Conservation (phyloP, 176 grass and related monocot genomes). For the Puya raimondii region DNA sequence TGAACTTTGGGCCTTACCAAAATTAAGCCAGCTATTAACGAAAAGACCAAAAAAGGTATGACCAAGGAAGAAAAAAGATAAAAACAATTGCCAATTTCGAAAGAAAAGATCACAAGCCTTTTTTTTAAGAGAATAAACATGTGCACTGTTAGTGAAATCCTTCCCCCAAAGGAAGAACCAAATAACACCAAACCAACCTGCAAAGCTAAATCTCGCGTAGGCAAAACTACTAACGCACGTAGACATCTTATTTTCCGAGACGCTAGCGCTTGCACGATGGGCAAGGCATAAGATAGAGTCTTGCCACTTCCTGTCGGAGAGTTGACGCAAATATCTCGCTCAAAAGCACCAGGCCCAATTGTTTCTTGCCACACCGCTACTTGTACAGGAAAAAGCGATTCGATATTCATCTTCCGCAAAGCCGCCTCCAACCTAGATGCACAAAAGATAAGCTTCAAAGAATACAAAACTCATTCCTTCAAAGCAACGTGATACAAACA, state of each 20-base stretch:
- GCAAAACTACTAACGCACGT: slow-evolving; percentile 74
- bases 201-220: slow-evolving; percentile 80
- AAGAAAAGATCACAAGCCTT: too few relatives aligned
- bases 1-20: too few relatives aligned
- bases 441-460: slow-evolving; percentile 2
- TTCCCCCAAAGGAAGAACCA: too few relatives aligned
- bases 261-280: slow-evolving; percentile 65
- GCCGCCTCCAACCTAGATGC: slow-evolving; percentile 49
- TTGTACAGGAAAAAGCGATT: slow-evolving; percentile 75
- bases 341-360: slow-evolving; percentile 73
- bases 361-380: slow-evolving; percentile 73
- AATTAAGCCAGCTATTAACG: too few relatives aligned
- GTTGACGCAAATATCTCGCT: slow-evolving; percentile 91
- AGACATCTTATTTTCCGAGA: slow-evolving; percentile 53
- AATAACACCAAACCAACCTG: slow-evolving; percentile 42
- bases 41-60: too few relatives aligned
- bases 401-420: slow-evolving; percentile 52
- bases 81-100: too few relatives aligned
- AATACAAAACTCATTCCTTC: neutral
- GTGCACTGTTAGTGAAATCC: too few relatives aligned
- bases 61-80: too few relatives aligned
- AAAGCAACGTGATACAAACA: neutral
- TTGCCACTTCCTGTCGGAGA: slow-evolving; percentile 94
- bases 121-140: too few relatives aligned
- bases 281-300: slow-evolving; percentile 86